Base-by-base conservation (phyloP, 1,284 basidiomycete genomes). In the Tilletiopsis washingtonensis region DNA sequence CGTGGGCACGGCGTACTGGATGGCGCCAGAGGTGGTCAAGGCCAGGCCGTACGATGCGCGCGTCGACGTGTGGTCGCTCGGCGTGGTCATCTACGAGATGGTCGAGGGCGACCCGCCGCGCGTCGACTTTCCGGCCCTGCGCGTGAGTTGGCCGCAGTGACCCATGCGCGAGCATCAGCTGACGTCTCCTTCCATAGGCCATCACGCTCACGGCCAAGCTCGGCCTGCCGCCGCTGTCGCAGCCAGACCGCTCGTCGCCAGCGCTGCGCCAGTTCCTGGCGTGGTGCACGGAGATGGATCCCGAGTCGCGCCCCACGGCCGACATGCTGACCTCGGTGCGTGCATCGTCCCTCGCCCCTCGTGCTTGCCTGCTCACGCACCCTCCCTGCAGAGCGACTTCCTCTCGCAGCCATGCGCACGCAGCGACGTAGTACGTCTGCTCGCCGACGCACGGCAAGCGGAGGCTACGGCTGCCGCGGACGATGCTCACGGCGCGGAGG, bases 1-100 rank as follows among this genome's bases (percentile, higher is more conserved):
- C 19, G 51, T 66, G 4, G 64, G 64, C 2, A 67, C 64, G 40
- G 57, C 65, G 40, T 67, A 67, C 53, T 67, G 63, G 63, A 67
- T 67, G 65, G 60, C 63, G 26, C 65, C 65, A n/a, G 65, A 67
- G 38, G 61, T 67, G 54, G 59, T 66, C 43, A 59, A 54, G 38
- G 61, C 59, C 4, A 45, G 60, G 45, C 45, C 46, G 15, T 67
- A 67, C 53, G 64, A 57, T 25, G 40, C 48, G 34, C 53, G 55
- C 7, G 61, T 57, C 42, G 65, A 67, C 39, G 53, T 67, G 15
- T 67, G 65, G 65, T 59, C 58, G 43, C 43, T 67, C 1, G 65
- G 65, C 20, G 61, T 61, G 15, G 55, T 63, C 27, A 47, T 66
- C 40, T 66, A 60, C 57, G 63, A 67, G 53, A 62, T 64, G 62